A percentile compares a stretch with the other conserved stretches of the same genome.
Conservation (phyloP, 2,329 filamentous ascomycete species). For the Periconia digitata region DNA sequence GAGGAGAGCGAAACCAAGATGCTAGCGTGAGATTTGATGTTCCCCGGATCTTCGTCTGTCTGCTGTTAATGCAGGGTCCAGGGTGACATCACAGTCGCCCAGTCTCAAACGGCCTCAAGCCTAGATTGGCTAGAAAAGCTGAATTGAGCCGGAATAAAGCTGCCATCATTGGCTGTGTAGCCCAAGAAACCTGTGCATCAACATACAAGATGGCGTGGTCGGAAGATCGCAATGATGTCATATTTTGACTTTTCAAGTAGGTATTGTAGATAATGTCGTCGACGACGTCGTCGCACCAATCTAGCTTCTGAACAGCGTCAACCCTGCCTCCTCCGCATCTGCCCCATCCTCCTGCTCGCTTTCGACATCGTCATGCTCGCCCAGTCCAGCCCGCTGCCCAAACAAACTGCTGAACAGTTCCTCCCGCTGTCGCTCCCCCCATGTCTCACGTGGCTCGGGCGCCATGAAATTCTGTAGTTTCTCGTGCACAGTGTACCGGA, state of each 20-base stretch:
- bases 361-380: constrained; percentile 44
- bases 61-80: neutral
- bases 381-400: constrained; percentile 48
- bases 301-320: constrained; percentile 44
- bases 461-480: constrained; percentile 99
- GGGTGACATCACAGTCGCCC: neutral
- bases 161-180: no score
- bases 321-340: constrained; percentile 40
- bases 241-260: no score
- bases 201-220: no score
- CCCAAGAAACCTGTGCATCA: no score
- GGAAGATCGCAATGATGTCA: no score
- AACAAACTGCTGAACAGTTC: constrained; percentile 56
- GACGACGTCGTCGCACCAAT: no score
- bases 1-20: neutral
- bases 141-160: neutral
- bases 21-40: neutral
- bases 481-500: constrained; percentile 93
- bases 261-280: no score
- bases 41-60: neutral
- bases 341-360: constrained; percentile 39
- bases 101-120: neutral
- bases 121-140: neutral
- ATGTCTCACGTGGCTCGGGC: constrained; percentile 75
- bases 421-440: constrained; percentile 80